A percentile compares a stretch with the other conserved stretches of the same genome.
Evolutionary conservation across 805 yeast species (phyloP).

Genomic region (Candida michaelii): DNA sequence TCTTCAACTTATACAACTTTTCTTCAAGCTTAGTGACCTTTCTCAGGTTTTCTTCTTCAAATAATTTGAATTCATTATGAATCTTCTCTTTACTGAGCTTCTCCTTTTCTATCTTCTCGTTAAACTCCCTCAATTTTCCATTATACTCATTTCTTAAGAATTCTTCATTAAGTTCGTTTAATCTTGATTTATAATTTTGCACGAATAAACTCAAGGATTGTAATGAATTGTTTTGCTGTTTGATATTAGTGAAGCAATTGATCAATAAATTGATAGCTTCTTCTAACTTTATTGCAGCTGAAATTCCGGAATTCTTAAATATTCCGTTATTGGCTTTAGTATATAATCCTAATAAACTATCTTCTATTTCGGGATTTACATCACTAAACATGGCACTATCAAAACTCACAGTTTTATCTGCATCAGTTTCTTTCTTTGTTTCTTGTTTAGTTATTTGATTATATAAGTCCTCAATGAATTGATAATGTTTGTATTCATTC

Average conservation of each 20-base stretch:
- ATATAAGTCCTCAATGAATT: conserved; percentile 34
- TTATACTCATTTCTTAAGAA: conserved; percentile 23
- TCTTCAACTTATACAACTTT: conserved; percentile 7
- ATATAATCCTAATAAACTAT: conserved; percentile 47
- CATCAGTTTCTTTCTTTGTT: neutral
- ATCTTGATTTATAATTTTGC: conserved; percentile 41
- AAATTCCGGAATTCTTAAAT: conserved; percentile 58
- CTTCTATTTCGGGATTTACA: conserved; percentile 50
- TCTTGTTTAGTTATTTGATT: conserved; percentile 10
- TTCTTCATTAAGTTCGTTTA: conserved; percentile 25
- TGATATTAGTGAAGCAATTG: conserved; percentile 55
- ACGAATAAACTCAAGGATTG: conserved; percentile 56
- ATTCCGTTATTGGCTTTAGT: conserved; percentile 54
- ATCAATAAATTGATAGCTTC: conserved; percentile 55
- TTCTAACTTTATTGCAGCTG: conserved; percentile 55
- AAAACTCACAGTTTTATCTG: conserved; percentile 8
- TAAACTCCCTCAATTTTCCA: conserved; percentile 8
- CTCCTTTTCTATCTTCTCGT: conserved; percentile 7
- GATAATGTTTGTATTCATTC: conserved; percentile 34
- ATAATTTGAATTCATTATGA: conserved; percentile 5
- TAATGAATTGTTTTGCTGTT: conserved; percentile 57
- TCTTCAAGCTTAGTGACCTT: conserved; percentile 10
- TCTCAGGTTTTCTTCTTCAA: conserved; percentile 10
- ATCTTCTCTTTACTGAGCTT: conserved; percentile 10
- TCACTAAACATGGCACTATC: conserved; percentile 60